Conservation (phyloP, 176 grass and related monocot species). For the Bromus sterilis region DNA sequence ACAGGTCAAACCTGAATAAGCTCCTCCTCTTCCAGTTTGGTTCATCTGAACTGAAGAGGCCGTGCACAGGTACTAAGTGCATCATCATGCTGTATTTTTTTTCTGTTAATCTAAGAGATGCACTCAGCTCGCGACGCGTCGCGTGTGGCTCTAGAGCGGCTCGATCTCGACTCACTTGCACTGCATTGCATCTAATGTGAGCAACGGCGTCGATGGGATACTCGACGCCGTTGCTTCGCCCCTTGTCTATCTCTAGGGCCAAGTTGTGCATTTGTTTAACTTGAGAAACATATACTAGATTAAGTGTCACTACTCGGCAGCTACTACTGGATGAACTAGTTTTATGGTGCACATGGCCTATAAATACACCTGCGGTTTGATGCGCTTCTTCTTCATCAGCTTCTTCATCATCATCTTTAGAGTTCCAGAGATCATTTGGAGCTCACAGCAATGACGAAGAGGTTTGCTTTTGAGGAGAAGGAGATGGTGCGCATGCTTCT, state of each 20-base stretch:
- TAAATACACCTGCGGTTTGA: conserved; percentile 20
- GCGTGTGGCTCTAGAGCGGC: background rate
- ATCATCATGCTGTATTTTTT: background rate
- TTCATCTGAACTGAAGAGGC: background rate
- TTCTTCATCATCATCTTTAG: background rate
- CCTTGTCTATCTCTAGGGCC: conserved; percentile 5
- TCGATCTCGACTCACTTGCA: background rate
- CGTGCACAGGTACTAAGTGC: background rate
- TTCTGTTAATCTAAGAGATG: background rate
- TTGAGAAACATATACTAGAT: background rate
- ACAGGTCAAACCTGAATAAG: background rate
- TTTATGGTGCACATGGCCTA: conserved; percentile 14
- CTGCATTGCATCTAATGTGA: too few species aligned
- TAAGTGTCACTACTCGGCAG: background rate
- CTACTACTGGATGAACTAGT: conserved; percentile 7
- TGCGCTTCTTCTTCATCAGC: background rate
- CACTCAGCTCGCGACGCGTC: background rate
- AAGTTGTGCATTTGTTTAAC: conserved; percentile 10
- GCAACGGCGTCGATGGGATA: background rate
- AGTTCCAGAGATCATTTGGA: background rate
- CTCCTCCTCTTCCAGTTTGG: background rate
- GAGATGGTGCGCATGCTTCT: conserved; percentile 55
- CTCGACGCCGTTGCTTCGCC: background rate
- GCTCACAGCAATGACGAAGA: conserved; percentile 9
- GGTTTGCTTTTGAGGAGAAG: conserved; percentile 24